phyloP scores from a whole-genome alignment of 805 yeast genomes.

The Candida palmyrensis region DNA sequence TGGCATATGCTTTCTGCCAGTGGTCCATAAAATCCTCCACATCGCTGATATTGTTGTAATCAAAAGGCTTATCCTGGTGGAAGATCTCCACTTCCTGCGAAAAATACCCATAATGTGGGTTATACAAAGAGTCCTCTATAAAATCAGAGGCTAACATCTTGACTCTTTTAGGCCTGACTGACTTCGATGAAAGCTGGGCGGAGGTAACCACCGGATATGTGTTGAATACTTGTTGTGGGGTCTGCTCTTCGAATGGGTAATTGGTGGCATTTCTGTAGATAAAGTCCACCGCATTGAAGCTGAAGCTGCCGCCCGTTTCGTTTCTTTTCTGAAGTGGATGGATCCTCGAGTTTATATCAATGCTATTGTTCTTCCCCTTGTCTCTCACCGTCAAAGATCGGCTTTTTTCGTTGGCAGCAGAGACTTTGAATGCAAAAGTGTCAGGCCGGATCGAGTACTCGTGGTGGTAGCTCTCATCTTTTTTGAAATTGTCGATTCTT shows the following conservation, averaged over 20 bases:
- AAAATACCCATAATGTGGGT: constrained; percentile 80
- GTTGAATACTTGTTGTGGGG: constrained; percentile 37
- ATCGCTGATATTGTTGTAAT: constrained; percentile 51
- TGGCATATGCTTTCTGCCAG: constrained; percentile 61
- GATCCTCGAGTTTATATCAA: too few species aligned
- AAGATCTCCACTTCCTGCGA: constrained; percentile 74
- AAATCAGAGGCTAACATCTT: constrained; percentile 77
- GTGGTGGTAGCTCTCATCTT: constrained; percentile 23
- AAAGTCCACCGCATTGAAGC: constrained; percentile 29
- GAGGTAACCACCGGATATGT: constrained; percentile 30
- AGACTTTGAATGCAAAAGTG: constrained; percentile 39
- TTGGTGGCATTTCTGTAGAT: constrained; percentile 36
- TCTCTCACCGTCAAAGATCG: constrained; percentile 10
- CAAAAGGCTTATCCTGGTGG: constrained; percentile 60
- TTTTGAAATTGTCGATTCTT: constrained; percentile 10
- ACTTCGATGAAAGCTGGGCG: constrained; percentile 24
- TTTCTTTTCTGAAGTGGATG: constrained; percentile 22
- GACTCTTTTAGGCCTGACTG: constrained; percentile 51
- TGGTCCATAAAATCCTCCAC: constrained; percentile 64
- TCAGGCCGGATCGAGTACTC: constrained; percentile 43
- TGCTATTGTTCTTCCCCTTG: not conserved
- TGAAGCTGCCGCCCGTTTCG: constrained; percentile 6
- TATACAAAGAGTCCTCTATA: constrained; percentile 80
- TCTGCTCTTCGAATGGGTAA: constrained; percentile 32
- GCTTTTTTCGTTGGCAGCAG: constrained; percentile 15